Base-by-base conservation (phyloP, 1,284 basidiomycete genomes). In the Neonothopanus nambi region DNA sequence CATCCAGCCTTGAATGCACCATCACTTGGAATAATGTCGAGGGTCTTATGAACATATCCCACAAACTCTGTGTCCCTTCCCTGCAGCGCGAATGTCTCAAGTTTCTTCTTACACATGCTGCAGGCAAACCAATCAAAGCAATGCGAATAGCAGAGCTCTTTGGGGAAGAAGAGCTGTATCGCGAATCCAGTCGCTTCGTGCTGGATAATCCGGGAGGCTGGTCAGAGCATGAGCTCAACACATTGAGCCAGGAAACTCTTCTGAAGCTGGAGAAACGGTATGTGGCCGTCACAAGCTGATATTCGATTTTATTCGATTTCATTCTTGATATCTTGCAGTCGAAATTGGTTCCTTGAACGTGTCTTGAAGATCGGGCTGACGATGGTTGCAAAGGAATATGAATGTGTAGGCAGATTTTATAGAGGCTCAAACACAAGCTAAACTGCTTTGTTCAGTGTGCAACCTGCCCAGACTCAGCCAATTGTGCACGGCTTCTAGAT, bases 11-110 rank as follows among this genome's bases (percentile, higher is more conserved):
- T 50, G 87, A 93, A 62, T 95, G 93, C 70, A 91, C 90, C 8
- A 93, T 95, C 52, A 89, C 90, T 1, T 96, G 93, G 93, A 91
- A 92, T 60, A 95, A 95, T 66, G 93, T 93, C 26, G 92, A 91
- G 62, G 85, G 87, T 37, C 78, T 93, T 28, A 89, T 93, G 84
- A 91, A 91, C 65, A 90, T 93, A 38, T 83, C 89, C 1, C 84
- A 89, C 67, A 93, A 93, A 65, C 84, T 94, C 52, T 89, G 89
- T 61, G 89, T 94, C 6, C 85, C 90, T 0, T 75, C 87, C 0
- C 77, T 97, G 30, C 87, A 92, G 63, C 79, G 80, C 38, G 84
- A 92, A 63, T 95, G 93, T 65, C 79, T 91, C 33, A 84, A 81
- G 7, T 97, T 96, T 70, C 80, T 97, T 36, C 80, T 95, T 51